Conservation (phyloP, 164 flowering plant species). For the Piper betle region DNA sequence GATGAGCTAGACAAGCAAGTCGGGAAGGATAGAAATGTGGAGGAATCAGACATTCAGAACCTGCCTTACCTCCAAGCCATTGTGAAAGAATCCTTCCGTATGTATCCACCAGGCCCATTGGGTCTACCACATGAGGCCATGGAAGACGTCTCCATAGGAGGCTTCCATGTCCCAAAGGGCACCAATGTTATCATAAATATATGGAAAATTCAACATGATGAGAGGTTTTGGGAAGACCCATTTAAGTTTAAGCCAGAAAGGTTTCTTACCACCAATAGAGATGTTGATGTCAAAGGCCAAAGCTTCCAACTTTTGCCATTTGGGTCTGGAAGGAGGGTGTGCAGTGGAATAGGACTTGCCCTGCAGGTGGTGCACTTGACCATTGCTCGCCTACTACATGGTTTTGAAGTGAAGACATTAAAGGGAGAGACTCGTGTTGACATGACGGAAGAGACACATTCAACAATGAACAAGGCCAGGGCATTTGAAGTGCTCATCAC, state of each 20-base stretch:
- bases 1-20: constrained; percentile 17
- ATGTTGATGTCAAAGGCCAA: constrained; percentile 10
- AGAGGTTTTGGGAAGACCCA: no score
- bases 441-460: no score
- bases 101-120: no score
- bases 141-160: no score
- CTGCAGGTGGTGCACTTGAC: constrained; percentile 12
- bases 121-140: no score
- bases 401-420: constrained; percentile 10
- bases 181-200: no score
- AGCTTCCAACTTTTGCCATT: constrained; percentile 16
- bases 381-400: constrained; percentile 20
- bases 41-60: constrained; percentile 18
- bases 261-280: no score
- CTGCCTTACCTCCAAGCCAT: constrained; percentile 19
- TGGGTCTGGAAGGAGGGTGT: constrained; percentile 22
- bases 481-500: constrained; percentile 14
- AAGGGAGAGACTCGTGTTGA: background rate
- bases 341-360: constrained; percentile 14
- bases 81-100: constrained; percentile 8
- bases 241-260: no score
- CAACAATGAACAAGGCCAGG: constrained; percentile 7
- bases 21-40: constrained; percentile 15
- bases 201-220: no score
- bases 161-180: no score